Conservation (phyloP, 441 rosid species). For the Isatis lusitanica region DNA sequence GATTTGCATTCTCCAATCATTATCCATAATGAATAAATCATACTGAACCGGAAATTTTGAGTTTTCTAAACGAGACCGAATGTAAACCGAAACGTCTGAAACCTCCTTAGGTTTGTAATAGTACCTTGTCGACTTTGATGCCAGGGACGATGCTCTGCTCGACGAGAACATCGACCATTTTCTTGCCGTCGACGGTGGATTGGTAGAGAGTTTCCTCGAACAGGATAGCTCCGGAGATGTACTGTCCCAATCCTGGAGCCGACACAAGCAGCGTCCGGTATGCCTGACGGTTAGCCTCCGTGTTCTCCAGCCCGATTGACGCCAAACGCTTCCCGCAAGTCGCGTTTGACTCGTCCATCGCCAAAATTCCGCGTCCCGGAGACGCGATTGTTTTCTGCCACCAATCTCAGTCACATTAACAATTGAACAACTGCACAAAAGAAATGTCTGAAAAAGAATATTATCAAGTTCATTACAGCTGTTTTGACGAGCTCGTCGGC, state of each 20-base stretch:
- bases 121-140: slow-evolving; percentile 91
- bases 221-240: slow-evolving; percentile 81
- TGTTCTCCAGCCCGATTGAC: slow-evolving; percentile 82
- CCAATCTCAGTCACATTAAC: slow-evolving; percentile 5
- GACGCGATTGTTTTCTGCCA: slow-evolving; percentile 89
- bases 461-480: slow-evolving; percentile 33
- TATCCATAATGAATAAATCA: no score
- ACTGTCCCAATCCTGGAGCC: slow-evolving; percentile 76
- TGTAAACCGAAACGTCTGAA: neutral
- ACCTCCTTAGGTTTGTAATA: neutral
- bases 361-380: slow-evolving; percentile 92
- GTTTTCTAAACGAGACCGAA: neutral
- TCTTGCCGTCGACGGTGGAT: slow-evolving; percentile 71
- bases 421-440: neutral
- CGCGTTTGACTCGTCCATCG: slow-evolving; percentile 96
- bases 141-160: slow-evolving; percentile 89
- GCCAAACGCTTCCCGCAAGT: slow-evolving; percentile 89
- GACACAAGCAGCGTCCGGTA: slow-evolving; percentile 84
- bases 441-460: no score
- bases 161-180: slow-evolving; percentile 84
- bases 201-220: slow-evolving; percentile 96
- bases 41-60: neutral
- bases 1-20: no score
- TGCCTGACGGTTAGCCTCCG: slow-evolving; percentile 96
- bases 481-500: slow-evolving; percentile 94